Evolutionary conservation across 352 stramenopile genomes (phyloP), one percentile per base, ranked within the genome.

Genomic region (Hyaloperonospora brassicae): DNA sequence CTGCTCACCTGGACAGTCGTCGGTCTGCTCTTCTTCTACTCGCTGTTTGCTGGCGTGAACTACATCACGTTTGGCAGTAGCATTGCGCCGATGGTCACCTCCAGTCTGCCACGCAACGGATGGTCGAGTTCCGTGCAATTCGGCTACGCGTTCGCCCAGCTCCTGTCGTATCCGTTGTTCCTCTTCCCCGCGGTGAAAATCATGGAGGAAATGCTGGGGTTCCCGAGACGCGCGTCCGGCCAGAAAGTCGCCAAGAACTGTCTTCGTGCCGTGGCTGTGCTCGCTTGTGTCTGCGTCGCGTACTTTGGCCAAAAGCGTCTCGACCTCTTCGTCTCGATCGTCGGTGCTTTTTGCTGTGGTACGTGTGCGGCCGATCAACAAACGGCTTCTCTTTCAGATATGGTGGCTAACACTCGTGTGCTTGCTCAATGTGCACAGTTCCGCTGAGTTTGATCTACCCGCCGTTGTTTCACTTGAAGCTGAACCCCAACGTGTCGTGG

Each of bases 251-350:
- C 74, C 30, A 91, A 91, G 61, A 91, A 91, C 47, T 73, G 64
- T 34, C 83, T 91, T 49, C 76, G 81, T 35, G 72, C 73, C 13
- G 47, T 86, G n/a, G 59, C 64, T 34, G 81, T 91, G n/a, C 48
- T 88, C 27, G 74, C 61, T 8, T 89, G 79, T 1, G 61, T 89
- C 27, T 67, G 61, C 13, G 70, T 91, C 43, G 79, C 81, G 17
- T 89, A 91, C 62, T 89, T 87, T 60, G 81, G 81, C 17, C 79
- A 89, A 52, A 52, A 66, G 24, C 75, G 65, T 24, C 69, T 91
- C n/a, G 81, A 91, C 40, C 66, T 89, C 22, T 91, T 91, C 49
- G 81, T 91, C 7, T 88, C 81, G 39, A 84, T 91, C 47, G 79
- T 91, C 17, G 81, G 81, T 23, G 81, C 79, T 21, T 88, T 87